These are phyloP conservation scores for Colletotrichum higginsianum DNA, from an alignment of 2,329 filamentous ascomycete species.

Conservation along the genomic window DNA sequence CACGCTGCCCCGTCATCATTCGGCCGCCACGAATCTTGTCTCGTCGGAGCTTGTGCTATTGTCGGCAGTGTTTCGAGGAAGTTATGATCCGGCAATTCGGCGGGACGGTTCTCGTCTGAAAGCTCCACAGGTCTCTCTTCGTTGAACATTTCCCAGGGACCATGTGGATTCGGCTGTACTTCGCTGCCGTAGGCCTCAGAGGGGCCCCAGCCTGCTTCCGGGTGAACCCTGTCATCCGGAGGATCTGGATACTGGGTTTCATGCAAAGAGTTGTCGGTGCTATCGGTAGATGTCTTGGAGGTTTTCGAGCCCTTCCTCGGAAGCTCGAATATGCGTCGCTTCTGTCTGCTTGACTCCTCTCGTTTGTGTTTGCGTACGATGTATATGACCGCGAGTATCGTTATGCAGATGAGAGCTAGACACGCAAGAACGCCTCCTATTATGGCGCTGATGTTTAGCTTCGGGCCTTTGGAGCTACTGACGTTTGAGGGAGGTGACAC, in stretches of 20 bases:
- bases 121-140: constrained; percentile 2
- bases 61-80: constrained; percentile 6
- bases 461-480: background rate
- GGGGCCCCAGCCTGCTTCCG: constrained; percentile 16
- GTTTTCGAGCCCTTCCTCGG: background rate
- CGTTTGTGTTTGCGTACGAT: constrained; percentile 34
- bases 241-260: constrained; percentile 19
- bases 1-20: constrained; percentile 18
- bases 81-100: constrained; percentile 1
- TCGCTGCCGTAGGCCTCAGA: constrained; percentile 19
- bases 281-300: background rate
- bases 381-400: constrained; percentile 42
- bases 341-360: background rate
- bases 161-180: background rate
- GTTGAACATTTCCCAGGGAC: constrained; percentile 14
- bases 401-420: constrained; percentile 53
- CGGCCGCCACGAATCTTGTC: constrained; percentile 16
- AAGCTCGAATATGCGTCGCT: background rate
- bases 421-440: constrained; percentile 45
- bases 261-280: background rate
- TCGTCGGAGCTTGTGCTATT: constrained; percentile 10
- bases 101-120: constrained; percentile 15
- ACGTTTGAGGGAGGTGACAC: background rate
- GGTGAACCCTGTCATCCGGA: constrained; percentile 1
- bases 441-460: background rate